phyloP scores from a whole-genome alignment of 75 land plant genomes.

The Adiantum capillusveneris region DNA sequence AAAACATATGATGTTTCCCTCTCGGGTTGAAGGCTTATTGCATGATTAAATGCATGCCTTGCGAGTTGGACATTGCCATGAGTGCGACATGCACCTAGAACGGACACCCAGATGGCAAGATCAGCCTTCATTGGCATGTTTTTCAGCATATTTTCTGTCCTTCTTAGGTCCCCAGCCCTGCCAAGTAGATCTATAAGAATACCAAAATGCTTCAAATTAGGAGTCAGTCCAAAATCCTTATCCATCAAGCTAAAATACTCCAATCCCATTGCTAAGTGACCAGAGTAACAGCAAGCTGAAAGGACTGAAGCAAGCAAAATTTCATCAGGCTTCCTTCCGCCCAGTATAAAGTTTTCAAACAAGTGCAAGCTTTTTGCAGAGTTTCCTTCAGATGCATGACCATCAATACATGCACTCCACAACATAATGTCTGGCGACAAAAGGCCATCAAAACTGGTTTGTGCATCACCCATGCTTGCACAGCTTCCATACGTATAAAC shows the following conservation, averaged over 20 bases:
- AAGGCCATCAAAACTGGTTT: neutral
- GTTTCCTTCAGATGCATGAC: constrained; percentile 5
- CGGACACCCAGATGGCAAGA: constrained; percentile 11
- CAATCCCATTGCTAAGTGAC: constrained; percentile 2
- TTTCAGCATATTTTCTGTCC: constrained; percentile 13
- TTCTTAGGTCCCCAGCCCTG: constrained; percentile 12
- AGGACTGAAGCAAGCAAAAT: constrained; percentile 13
- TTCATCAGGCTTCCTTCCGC: constrained; percentile 11
- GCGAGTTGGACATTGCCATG: constrained; percentile 14
- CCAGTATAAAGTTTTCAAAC: neutral
- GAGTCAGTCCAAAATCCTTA: constrained; percentile 9
- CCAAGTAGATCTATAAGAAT: constrained; percentile 21
- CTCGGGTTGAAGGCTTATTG: constrained; percentile 12
- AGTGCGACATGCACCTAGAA: constrained; percentile 27
- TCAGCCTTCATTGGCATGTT: constrained; percentile 17
- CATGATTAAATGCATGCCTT: constrained; percentile 9
- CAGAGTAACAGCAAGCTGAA: constrained; percentile 19
- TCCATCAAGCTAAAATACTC: constrained; percentile 10
- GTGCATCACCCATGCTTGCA: constrained; percentile 10
- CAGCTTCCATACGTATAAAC: neutral
- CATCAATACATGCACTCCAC: constrained; percentile 8
- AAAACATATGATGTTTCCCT: constrained; percentile 18
- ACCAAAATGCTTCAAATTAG: constrained; percentile 16
- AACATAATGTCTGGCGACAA: constrained; percentile 1
- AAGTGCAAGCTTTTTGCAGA: neutral